Evolutionary conservation across 202 grass and related monocot species (phyloP).

Genomic region (Carex arenaria): DNA sequence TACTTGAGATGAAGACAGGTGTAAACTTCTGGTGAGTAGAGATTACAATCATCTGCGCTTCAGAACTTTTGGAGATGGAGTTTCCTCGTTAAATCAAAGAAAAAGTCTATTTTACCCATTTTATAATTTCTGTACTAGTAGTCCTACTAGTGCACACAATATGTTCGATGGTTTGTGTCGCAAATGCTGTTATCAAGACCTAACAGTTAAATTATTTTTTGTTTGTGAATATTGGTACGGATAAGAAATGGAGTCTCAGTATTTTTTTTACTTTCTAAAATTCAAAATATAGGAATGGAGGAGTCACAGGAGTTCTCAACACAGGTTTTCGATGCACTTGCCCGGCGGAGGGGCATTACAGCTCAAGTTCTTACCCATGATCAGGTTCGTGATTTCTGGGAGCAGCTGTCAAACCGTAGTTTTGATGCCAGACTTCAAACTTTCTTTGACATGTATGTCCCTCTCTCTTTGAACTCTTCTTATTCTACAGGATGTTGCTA

Average conservation of each 20-base stretch:
- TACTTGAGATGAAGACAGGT: neutral
- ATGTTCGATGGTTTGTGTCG: neutral
- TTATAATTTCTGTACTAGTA: neutral
- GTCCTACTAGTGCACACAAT: neutral
- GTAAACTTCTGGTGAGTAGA: neutral
- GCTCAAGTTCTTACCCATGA: slow-evolving; percentile 50
- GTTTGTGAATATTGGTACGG: neutral
- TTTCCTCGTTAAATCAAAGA: too few relatives aligned
- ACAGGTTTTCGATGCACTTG: slow-evolving; percentile 61
- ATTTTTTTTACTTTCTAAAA: neutral
- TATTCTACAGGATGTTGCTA: too few relatives aligned
- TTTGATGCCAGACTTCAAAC: slow-evolving; percentile 75
- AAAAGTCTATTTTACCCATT: neutral
- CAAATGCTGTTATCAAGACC: neutral
- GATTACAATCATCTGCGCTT: neutral
- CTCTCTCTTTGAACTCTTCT: neutral
- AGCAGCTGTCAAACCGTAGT: slow-evolving; percentile 66
- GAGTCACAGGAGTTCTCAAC: slow-evolving; percentile 71
- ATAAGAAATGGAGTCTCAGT: neutral
- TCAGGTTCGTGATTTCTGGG: slow-evolving; percentile 67
- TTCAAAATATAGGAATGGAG: slow-evolving; percentile 42
- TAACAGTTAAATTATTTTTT: neutral
- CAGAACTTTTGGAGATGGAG: too few relatives aligned
- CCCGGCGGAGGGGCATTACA: slow-evolving; percentile 47
- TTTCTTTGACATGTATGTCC: slow-evolving; percentile 83